Evolutionary conservation across 2,329 filamentous ascomycete genomes (phyloP), one percentile per base, ranked within the genome.

Genomic region (Rutstroemia sp.): DNA sequence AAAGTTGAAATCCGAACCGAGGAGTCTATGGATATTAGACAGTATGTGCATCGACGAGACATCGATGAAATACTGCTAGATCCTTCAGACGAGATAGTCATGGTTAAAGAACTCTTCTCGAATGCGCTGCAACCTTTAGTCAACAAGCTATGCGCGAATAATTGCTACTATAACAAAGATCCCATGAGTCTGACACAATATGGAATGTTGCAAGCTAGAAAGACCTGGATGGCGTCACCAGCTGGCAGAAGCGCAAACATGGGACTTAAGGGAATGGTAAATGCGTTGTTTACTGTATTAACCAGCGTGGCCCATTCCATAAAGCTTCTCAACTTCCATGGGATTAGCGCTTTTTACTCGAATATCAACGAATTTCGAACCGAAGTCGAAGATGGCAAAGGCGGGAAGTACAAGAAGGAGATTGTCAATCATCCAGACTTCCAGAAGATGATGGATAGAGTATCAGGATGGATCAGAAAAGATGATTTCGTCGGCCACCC

Each of bases 1-100:
- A 85, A 89, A 61, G 88, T 96, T 10, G 94, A 99, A 70, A 96
- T 99, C 60, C 86, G 94, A 38, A 97, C 92, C 0, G 94, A 99
- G 69, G 86, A 94, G 46, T 97, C 94, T 0, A 79, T 99, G 44
- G 94, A 99, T 67, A 96, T 99, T 63, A 83, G 88, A 45, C 84
- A 89, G 65, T 99, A 95, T 63, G 89, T 96, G 1, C 91, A 99
- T 70, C 77, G 82, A 51, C 82, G 91, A 61, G 86, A 89, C 60
- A 86, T 92, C 40, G 89, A 96, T 40, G 86, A 87, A 44, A 77
- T 92, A 51, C 75, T 89, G 1, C 86, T 99, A 58, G 86, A 94
- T 54, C 89, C 90, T 50, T 95, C 91, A 0, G 87, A 94, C 44
- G 92, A 99, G 70, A 95, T 99, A 73, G 75, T 80, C 5, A 79